phyloP scores from a whole-genome alignment of 768 basidiomycete genomes.

The Pulveroboletus ravenelii region DNA sequence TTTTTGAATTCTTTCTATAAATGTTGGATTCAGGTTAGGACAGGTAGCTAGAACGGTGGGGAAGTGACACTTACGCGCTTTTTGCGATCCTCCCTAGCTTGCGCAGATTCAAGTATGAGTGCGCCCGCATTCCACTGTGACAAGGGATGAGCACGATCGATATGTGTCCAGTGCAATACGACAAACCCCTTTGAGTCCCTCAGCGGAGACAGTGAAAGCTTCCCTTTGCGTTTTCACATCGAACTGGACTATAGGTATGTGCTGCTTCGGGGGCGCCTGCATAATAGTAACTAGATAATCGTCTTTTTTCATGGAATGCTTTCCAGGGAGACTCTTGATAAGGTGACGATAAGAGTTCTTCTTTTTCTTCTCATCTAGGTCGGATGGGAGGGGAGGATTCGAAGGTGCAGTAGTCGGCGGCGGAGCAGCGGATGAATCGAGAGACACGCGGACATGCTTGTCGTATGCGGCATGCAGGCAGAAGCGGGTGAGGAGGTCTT shows the following conservation, averaged over 20 bases:
- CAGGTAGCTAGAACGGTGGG: slow-evolving; percentile 8
- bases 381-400: slow-evolving; percentile 46
- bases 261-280: slow-evolving; percentile 67
- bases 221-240: slow-evolving; percentile 65
- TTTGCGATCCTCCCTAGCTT: slow-evolving; percentile 74
- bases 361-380: slow-evolving; percentile 61
- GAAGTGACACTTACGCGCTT: slow-evolving; percentile 52
- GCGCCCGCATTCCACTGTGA: slow-evolving; percentile 62
- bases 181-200: slow-evolving; percentile 70
- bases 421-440: slow-evolving; percentile 17
- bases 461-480: slow-evolving; percentile 71
- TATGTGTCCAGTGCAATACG: slow-evolving; percentile 8
- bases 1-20: slow-evolving; percentile 68
- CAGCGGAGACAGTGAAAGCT: slow-evolving; percentile 67
- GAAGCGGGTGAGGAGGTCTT: slow-evolving; percentile 74
- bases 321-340: slow-evolving; percentile 72
- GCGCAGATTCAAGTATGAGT: slow-evolving; percentile 62
- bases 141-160: slow-evolving; percentile 8
- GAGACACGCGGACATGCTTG: slow-evolving; percentile 66
- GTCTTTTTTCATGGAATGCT: slow-evolving; percentile 79
- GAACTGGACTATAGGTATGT: slow-evolving; percentile 55
- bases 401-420: slow-evolving; percentile 29
- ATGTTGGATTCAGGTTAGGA: slow-evolving; percentile 3
- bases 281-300: slow-evolving; percentile 64
- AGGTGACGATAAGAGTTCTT: slow-evolving; percentile 75